phyloP scores from a whole-genome alignment of 1,284 basidiomycete genomes.

The Ganoderma boninense region DNA sequence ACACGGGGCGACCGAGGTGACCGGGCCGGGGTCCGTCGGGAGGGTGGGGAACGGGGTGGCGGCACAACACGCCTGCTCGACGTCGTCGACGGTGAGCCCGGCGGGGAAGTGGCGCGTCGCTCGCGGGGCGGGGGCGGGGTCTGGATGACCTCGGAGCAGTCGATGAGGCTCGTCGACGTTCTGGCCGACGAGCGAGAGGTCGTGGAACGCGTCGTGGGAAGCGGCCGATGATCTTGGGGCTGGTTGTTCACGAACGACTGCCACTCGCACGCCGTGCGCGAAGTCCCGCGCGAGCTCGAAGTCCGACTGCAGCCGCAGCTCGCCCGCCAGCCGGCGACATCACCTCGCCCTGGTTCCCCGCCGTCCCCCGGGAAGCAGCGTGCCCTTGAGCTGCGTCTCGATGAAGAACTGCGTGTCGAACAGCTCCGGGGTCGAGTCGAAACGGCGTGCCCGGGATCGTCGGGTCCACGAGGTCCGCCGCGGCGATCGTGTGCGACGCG shows the following conservation, averaged over 20 bases:
- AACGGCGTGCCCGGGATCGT: conserved; percentile 30
- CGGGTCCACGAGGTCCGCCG: conserved; percentile 33
- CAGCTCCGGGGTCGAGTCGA: conserved; percentile 33
- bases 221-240: conserved; percentile 33
- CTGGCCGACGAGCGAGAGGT: conserved; percentile 42
- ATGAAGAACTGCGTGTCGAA: conserved; percentile 36
- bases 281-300: conserved; percentile 33
- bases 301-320: conserved; percentile 44
- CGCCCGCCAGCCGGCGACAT: conserved; percentile 36
- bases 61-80: conserved; percentile 46
- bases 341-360: conserved; percentile 36
- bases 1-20: conserved; percentile 35
- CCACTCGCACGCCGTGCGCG: conserved; percentile 43
- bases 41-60: conserved; percentile 30
- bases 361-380: conserved; percentile 39
- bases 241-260: conserved; percentile 45
- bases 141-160: conserved; percentile 41
- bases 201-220: conserved; percentile 43
- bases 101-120: conserved; percentile 46
- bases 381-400: conserved; percentile 37
- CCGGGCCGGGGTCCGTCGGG: conserved; percentile 33
- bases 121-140: conserved; percentile 39
- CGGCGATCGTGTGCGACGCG: conserved; percentile 38
- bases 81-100: conserved; percentile 41
- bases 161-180: conserved; percentile 34